These are phyloP conservation scores for Salicornia ramosissima DNA, from an alignment of 148 eudicot genomes.

Conservation along the genomic window DNA sequence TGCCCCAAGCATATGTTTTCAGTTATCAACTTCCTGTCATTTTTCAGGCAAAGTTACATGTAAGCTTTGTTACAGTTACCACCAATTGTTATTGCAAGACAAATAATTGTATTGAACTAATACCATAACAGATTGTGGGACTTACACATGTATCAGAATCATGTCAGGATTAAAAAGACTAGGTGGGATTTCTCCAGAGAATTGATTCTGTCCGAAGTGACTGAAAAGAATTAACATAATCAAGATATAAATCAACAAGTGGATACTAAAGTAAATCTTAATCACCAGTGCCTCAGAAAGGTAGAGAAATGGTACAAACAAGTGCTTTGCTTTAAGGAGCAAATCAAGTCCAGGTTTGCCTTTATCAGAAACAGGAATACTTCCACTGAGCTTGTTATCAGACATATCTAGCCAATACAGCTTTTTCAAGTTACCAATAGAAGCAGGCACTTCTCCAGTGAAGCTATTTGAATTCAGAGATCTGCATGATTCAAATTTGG, in stretches of 20 bases:
- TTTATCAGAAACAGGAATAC: slow-evolving; percentile 63
- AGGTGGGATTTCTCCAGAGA: slow-evolving; percentile 58
- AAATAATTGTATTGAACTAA: too few relatives aligned
- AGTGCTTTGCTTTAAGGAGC: slow-evolving; percentile 55
- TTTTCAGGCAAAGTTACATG: too few relatives aligned
- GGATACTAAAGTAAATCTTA: background rate
- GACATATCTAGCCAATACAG: slow-evolving; percentile 80
- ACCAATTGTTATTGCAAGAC: too few relatives aligned
- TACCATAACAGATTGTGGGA: slow-evolving; percentile 1
- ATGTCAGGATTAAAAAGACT: slow-evolving; percentile 58
- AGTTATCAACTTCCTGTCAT: too few relatives aligned
- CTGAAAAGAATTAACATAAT: slow-evolving; percentile 33
- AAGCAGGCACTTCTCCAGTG: slow-evolving; percentile 59
- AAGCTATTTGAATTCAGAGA: slow-evolving; percentile 65
- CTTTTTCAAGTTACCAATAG: slow-evolving; percentile 55
- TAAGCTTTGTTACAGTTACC: too few relatives aligned
- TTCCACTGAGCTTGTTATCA: slow-evolving; percentile 62
- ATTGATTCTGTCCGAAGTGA: slow-evolving; percentile 69
- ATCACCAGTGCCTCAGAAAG: background rate
- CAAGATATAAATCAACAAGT: background rate
- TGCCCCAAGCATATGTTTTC: too few relatives aligned
- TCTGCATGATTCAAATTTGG: slow-evolving; percentile 34
- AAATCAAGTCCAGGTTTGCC: slow-evolving; percentile 58
- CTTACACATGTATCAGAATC: slow-evolving; percentile 78
- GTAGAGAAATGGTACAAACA: slow-evolving; percentile 43